Base-by-base conservation (phyloP, 192 early-diverging fungal species). In the Helicostylum pulchrum region DNA sequence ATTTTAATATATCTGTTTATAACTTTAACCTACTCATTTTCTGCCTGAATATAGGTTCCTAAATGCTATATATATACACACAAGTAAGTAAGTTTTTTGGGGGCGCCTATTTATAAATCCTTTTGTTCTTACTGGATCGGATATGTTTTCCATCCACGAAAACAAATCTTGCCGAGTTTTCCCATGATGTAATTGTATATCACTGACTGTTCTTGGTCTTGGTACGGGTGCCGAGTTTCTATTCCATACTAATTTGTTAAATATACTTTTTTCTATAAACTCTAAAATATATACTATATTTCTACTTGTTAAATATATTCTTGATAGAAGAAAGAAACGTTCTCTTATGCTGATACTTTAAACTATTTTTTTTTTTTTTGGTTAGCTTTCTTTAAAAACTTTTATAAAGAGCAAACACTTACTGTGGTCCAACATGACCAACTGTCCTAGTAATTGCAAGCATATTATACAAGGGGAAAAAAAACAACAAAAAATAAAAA, bases 91-190 rank as follows among this genome's bases (percentile, higher is more conserved):
- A 67, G 26, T 55, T 19, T 14, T 46, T 48, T 12, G 12, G 8
- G 46, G 11, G 34, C 7, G 3, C 7, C 36, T 39, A 39, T 39
- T 39, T 60, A 53, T 11, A 45, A 42, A 62, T 9, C 7, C 7
- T 12, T 45, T 7, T 8, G 47, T 55, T 62, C 66, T 71, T 80
- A 80, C 83, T 17, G 65, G 65, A 49, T 82, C 70, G n/a, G 78
- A 50, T 47, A 73, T 57, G 61, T 82, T 73, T 17, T 81, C 61
- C 73, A 84, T 78, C 83, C 83, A 84, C 21, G 72, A 72, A 65
- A 72, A 84, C 31, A 75, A 72, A 61, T 84, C 83, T 8, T 71
- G 39, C 0, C 83, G 74, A 8, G 77, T 56, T 26, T 66, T 55
- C 14, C 73, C 80, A 55, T 74, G 49, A 64, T 78, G 47, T 65